Conservation (phyloP, 2,329 filamentous ascomycete genomes). For the Fusarium sp. region DNA sequence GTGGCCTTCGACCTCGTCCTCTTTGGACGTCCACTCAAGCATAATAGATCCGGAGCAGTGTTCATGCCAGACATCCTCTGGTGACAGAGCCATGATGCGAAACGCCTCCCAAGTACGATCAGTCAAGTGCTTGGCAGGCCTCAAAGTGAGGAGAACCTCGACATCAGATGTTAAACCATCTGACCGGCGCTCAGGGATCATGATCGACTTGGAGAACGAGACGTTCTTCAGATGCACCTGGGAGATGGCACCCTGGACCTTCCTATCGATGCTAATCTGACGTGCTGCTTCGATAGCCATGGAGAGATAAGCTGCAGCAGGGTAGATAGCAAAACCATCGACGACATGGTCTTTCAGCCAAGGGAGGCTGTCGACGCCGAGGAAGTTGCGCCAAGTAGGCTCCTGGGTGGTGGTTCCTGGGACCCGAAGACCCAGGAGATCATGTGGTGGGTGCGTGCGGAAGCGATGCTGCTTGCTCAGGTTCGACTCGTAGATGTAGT, state of each 20-base stretch:
- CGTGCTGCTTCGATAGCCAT: conserved; percentile 45
- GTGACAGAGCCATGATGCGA: conserved; percentile 21
- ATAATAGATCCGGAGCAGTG: conserved; percentile 22
- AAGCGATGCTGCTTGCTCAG: conserved; percentile 49
- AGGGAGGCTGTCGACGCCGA: conserved; percentile 45
- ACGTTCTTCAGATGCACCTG: conserved; percentile 21
- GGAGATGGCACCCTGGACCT: conserved; percentile 14
- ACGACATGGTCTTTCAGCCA: conserved; percentile 60
- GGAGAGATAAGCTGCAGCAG: conserved; percentile 52
- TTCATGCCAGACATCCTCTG: conserved; percentile 20
- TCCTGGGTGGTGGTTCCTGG: conserved; percentile 26
- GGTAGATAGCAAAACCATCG: conserved; percentile 57
- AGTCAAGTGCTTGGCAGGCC: conserved; percentile 4
- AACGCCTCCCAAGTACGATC: conserved; percentile 27
- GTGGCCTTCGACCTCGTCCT: conserved; percentile 21
- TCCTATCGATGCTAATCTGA: conserved; percentile 23
- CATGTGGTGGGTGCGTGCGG: conserved; percentile 52
- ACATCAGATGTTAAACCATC: conserved; percentile 22
- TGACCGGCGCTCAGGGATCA: conserved; percentile 24
- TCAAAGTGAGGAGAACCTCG: conserved; percentile 24
- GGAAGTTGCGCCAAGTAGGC: conserved; percentile 39
- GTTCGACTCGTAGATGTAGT: conserved; percentile 51
- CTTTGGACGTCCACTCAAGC: conserved; percentile 11
- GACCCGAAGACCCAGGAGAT: conserved; percentile 47
- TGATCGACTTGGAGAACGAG: conserved; percentile 26